These are phyloP conservation scores for Cornus kousa DNA, from an alignment of 148 eudicot genomes.

Conservation along the genomic window DNA sequence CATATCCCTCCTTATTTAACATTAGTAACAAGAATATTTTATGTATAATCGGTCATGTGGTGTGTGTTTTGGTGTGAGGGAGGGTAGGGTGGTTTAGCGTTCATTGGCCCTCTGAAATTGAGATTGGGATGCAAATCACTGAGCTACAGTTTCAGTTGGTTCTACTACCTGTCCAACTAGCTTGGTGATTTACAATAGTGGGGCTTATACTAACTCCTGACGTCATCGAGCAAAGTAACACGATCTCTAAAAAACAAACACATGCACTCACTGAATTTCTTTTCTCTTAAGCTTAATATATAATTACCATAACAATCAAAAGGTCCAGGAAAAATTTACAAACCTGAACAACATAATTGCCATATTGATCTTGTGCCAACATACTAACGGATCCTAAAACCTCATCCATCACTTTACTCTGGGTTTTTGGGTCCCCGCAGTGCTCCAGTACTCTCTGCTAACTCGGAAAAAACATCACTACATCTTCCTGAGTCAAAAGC, in stretches of 20 bases:
- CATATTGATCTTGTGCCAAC: slow-evolving; percentile 51
- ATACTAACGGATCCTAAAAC: slow-evolving; percentile 34
- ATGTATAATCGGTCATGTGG: neutral
- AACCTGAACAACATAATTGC: slow-evolving; percentile 56
- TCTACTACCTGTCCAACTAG: neutral
- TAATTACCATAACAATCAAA: too few relatives aligned
- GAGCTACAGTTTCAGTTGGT: neutral
- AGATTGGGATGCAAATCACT: neutral
- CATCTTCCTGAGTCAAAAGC: neutral
- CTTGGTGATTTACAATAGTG: neutral
- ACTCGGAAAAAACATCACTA: neutral
- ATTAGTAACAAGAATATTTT: neutral
- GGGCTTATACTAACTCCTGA: neutral
- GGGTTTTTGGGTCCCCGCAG: slow-evolving; percentile 23
- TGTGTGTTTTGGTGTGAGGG: neutral
- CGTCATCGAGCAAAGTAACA: neutral
- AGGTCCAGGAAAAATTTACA: neutral
- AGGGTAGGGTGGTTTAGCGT: neutral
- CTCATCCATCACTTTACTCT: slow-evolving; percentile 37
- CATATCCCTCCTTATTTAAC: neutral
- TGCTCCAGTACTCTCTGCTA: slow-evolving; percentile 35
- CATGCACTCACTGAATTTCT: too few relatives aligned
- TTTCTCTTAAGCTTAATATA: neutral
- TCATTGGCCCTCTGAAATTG: neutral
- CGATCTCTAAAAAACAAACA: neutral